Base-by-base conservation (phyloP, 2,329 filamentous ascomycete species). In the Fusarium avenaceum region DNA sequence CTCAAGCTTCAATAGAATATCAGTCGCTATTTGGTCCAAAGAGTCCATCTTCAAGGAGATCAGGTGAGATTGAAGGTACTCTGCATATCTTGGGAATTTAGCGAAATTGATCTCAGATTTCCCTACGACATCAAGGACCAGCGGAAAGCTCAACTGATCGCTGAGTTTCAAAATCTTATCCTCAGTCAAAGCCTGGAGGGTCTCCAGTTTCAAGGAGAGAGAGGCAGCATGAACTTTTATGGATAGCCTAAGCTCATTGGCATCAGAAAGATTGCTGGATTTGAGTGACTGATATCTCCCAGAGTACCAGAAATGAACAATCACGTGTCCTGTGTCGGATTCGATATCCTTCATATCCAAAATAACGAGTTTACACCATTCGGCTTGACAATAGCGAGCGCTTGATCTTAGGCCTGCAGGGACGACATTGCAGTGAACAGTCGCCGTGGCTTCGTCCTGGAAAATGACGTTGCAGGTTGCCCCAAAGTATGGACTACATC, bases 281-380 rank as follows among this genome's bases (percentile, higher is more conserved):
- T 30, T 49, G 7, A 55, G 49, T 3, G 40, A 58, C 4, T 53
- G 28, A 10, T 69, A 66, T 1, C 6, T 44, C 3, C 46, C 61
- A 3, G 60, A 33, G 14, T 39, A 45, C 0, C 65, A 10, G 10
- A 35, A 69, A 10, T 68, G 52, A 2, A 68, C 19, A 7, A 69
- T 13, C 1, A 49, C 9, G 9, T 60, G 30, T 11, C 48, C 48
- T 7, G n/a, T 57, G 4, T 19, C 17, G 1, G 13, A 9, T 1
- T 20, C 28, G 24, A 57, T 19, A 2, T 43, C 22, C 3, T 28
- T 24, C 28, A 57, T 3, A 8, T 48, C 14, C 0, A 32, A 13
- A 19, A 2, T 19, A 8, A 9, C 15, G 9, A 4, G 7, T 10
- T 5, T 8, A 10, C 3, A 2, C 17, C 3, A 19, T 17, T 38